A percentile compares a stretch with the other conserved stretches of the same genome.
Evolutionary conservation across 2,329 filamentous ascomycete species (phyloP).

Genomic region (Monosporascus sp.): DNA sequence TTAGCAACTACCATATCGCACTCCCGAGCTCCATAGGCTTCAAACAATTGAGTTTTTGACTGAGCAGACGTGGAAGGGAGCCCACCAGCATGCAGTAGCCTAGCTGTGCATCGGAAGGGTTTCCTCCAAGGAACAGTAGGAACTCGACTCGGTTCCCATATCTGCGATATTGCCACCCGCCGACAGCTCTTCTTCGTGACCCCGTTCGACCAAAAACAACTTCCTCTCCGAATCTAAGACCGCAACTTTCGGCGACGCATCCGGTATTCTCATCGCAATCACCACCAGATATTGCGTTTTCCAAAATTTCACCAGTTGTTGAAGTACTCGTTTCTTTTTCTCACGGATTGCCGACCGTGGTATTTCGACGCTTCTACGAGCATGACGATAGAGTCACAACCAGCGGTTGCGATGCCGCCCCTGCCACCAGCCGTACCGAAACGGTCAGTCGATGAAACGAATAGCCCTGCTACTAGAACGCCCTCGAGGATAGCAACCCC

Average conservation of each 20-base stretch:
- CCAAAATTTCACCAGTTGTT: background rate
- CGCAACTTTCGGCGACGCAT: background rate
- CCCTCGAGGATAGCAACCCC: constrained; percentile 39
- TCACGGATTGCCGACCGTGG: constrained; percentile 9
- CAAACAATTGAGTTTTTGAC: background rate
- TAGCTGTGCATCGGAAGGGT: background rate
- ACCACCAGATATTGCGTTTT: background rate
- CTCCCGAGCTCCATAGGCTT: background rate
- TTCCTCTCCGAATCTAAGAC: background rate
- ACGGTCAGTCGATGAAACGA: constrained; percentile 28
- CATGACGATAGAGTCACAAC: constrained; percentile 33
- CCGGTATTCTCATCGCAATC: background rate
- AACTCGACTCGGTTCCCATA: background rate
- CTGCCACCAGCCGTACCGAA: constrained; percentile 17
- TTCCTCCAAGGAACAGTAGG: background rate
- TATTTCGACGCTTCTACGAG: constrained; percentile 7
- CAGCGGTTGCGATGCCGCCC: constrained; percentile 17
- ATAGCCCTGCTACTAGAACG: constrained; percentile 28
- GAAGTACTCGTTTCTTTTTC: background rate
- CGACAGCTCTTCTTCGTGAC: background rate
- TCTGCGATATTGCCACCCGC: background rate
- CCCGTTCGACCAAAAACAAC: background rate
- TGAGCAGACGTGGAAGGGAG: background rate
- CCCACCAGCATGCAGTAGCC: background rate
- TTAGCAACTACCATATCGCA: background rate